Base-by-base conservation (phyloP, 2,329 filamentous ascomycete genomes). In the Ambrosiella beaveri region DNA sequence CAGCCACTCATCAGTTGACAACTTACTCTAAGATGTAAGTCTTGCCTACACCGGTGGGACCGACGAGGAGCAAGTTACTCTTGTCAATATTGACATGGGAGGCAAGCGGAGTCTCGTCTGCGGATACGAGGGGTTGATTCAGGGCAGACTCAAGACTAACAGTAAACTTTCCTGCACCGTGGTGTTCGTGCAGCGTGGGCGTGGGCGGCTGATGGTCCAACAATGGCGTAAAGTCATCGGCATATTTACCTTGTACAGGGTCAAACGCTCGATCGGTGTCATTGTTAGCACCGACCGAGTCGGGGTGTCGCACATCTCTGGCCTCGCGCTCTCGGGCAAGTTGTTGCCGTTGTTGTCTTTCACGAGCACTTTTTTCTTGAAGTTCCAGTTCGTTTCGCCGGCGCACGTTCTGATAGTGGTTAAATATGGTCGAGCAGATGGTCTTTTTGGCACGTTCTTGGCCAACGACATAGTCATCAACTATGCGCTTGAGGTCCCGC, bases 381-480 rank as follows among this genome's bases (percentile, higher is more conserved):
- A 87, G 81, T 65, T 95, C 89, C 57, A 90, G 82, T 63, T 93
- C 81, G 60, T 84, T 81, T 54, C 88, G 76, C 65, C 88, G 79
- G 27, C 90, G 83, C 61, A 95, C 79, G 52, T 87, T 81, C 70
- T 96, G 88, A 67, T 97, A 96, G 68, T 98, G 93, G 67, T 97
- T 96, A 73, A 95, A 96, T 36, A 98, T 86, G 6, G 91, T 89
- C 2, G 91, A 85, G 63, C 88, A 93, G 62, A 97, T 82, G 12
- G 90, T 87, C 70, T 95, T 94, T 75, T 98, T 93, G 13, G 93
- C 89, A 61, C 88, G 82, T 63, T 96, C 88, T 70, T 98, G 93
- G 45, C 91, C 93, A 3, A 98, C 91, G 1, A 98, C 91, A 68
- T 94, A 98, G 67, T 93, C 86, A 68, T 98, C 93, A 38, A 97